Conservation (phyloP, 1,284 basidiomycete genomes). For the Phylloporus sp. region DNA sequence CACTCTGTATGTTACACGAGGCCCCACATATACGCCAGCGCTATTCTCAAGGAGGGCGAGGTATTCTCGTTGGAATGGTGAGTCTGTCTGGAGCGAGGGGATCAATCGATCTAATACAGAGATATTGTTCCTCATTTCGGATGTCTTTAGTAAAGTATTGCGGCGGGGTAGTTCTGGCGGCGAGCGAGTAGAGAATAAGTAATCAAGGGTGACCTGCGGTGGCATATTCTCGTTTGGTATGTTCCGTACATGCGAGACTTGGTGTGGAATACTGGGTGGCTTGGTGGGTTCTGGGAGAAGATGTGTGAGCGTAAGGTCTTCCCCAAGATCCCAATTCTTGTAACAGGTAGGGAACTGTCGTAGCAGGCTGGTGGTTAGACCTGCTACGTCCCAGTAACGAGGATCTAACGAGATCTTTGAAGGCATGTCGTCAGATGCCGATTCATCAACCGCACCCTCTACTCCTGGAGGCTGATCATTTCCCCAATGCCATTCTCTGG, state of each 20-base stretch:
- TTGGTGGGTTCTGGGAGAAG: no score
- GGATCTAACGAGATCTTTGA: no score
- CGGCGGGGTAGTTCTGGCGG: not conserved
- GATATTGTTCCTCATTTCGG: not conserved
- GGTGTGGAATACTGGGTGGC: not conserved
- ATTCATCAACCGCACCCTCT: no score
- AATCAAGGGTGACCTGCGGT: not conserved
- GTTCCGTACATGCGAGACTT: not conserved
- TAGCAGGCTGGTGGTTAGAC: no score
- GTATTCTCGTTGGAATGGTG: constrained; percentile 1
- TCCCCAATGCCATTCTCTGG: no score
- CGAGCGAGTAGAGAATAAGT: not conserved
- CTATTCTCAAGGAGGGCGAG: not conserved
- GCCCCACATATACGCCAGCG: not conserved
- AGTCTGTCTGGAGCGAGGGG: not conserved
- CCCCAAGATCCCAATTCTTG: no score
- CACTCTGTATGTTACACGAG: accelerated
- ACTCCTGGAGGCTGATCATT: no score
- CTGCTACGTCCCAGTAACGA: no score
- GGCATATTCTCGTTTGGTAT: not conserved
- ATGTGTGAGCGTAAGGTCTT: no score
- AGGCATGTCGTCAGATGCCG: no score
- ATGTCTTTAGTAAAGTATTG: not conserved
- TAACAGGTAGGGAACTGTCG: no score
- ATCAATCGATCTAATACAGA: not conserved